Percentiles rank a stretch among this genome's conserved stretches.
Evolutionary conservation across 371 early-diverging fungal genomes (phyloP).

Genomic region (Basidiobolus meristosporus): DNA sequence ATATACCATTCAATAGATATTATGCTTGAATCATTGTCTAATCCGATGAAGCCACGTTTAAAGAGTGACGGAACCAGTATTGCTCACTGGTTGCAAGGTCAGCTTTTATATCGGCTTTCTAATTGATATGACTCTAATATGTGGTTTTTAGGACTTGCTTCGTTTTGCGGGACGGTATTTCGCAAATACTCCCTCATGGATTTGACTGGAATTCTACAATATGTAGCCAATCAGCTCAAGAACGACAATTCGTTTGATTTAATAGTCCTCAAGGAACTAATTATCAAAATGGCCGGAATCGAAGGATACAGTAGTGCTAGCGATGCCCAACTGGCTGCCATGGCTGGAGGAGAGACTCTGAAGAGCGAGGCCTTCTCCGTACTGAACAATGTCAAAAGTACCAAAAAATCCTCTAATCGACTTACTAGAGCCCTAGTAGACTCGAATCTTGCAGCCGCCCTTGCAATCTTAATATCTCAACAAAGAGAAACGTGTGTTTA

Average conservation of each 20-base stretch:
- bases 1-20: neutral
- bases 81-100: constrained; percentile 23
- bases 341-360: constrained; percentile 47
- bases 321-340: constrained; percentile 34
- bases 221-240: constrained; percentile 38
- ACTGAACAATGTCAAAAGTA: constrained; percentile 22
- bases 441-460: constrained; percentile 24
- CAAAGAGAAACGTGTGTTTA: constrained; percentile 17
- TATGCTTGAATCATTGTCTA: constrained; percentile 3
- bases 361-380: constrained; percentile 24
- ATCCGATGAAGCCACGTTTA: neutral
- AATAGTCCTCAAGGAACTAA: constrained; percentile 26
- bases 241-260: constrained; percentile 22
- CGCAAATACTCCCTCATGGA: constrained; percentile 45
- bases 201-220: constrained; percentile 35
- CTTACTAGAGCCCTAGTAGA: constrained; percentile 34
- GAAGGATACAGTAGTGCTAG: constrained; percentile 28
- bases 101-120: neutral
- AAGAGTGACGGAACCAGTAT: constrained; percentile 10
- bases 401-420: constrained; percentile 26
- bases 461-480: constrained; percentile 37
- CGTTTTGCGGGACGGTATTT: constrained; percentile 50
- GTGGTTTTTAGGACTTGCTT: constrained; percentile 24
- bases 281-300: constrained; percentile 54
- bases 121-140: neutral